Base-by-base conservation (phyloP, 2,329 filamentous ascomycete species). In the Monosporascus sp. region DNA sequence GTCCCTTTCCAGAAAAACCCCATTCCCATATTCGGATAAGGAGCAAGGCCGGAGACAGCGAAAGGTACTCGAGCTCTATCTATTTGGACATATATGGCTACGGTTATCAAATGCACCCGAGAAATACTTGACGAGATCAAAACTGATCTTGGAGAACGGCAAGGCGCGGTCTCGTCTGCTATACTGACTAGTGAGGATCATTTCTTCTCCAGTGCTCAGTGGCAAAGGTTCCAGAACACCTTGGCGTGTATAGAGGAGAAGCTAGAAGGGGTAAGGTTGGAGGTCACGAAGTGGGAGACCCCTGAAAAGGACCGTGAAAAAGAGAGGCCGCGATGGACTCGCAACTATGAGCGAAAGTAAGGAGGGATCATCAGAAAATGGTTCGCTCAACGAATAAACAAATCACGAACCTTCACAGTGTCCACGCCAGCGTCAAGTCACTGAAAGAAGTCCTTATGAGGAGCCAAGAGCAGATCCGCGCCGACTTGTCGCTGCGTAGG, bases 321-420 rank as follows among this genome's bases (percentile, higher is more conserved):
- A 45, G 62, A 65, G 49, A 51, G 53, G 27, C 67, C 67, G 1
- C 62, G 67, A 2, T 70, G 67, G 68, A 69, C 67, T 1, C 58
- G 57, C 0, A 63, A 59, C 9, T 66, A 70, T 37, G 66, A 71
- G 51, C 55, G 60, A 18, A 68, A 66, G 49, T 68, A 70, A 22
- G 56, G 61, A 8, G 52, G 43, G 2, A 38, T 17, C 8, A 53
- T 61, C 41, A 60, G 18, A 56, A 55, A 35, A 31, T 48, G 6
- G 52, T 37, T 3, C n/a, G 44, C 3, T 20, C 49, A 4, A 50
- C 27, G 5, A 50, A 56, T 14, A 54, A 50, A 24, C 31, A 50
- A 20, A 39, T 48, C 1, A 8, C 31, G 31, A 45, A 54, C n/a
- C 31, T 58, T 5, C 45, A 52, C 20, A 27, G 37, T 24, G 17